Evolutionary conservation across 2,329 filamentous ascomycete species (phyloP).

Genomic region (Annulohypoxylon truncatum): DNA sequence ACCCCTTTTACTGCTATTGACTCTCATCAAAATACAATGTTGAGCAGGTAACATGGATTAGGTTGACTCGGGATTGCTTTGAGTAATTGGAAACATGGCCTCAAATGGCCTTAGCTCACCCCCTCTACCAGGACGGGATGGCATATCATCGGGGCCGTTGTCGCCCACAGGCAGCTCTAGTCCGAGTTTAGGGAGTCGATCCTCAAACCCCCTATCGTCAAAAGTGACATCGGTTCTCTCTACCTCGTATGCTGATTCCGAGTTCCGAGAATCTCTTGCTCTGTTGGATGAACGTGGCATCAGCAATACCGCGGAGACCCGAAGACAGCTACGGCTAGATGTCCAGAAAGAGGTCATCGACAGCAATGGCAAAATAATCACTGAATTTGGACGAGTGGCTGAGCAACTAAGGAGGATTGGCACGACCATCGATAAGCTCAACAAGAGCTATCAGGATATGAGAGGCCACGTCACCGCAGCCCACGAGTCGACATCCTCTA

Average conservation of each 20-base stretch:
- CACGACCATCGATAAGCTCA: slow-evolving; percentile 79
- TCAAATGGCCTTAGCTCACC: slow-evolving; percentile 45
- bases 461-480: slow-evolving; percentile 80
- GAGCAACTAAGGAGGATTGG: slow-evolving; percentile 93
- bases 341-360: slow-evolving; percentile 93
- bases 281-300: slow-evolving; percentile 79
- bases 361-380: slow-evolving; percentile 88
- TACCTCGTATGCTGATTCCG: slow-evolving; percentile 89
- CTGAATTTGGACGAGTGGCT: slow-evolving; percentile 88
- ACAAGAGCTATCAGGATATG: slow-evolving; percentile 83
- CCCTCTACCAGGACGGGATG: slow-evolving; percentile 45
- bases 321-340: slow-evolving; percentile 82
- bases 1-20: neutral
- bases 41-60: slow-evolving; percentile 20
- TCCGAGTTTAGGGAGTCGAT: slow-evolving; percentile 52
- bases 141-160: slow-evolving; percentile 44
- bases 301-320: slow-evolving; percentile 79
- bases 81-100: slow-evolving; percentile 46
- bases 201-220: slow-evolving; percentile 76
- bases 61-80: neutral
- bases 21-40: neutral
- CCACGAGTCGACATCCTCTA: slow-evolving; percentile 76
- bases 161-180: slow-evolving; percentile 46
- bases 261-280: slow-evolving; percentile 86
- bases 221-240: slow-evolving; percentile 89